phyloP scores from a whole-genome alignment of 352 stramenopile genomes.

The Saprolegnia parasitica region DNA sequence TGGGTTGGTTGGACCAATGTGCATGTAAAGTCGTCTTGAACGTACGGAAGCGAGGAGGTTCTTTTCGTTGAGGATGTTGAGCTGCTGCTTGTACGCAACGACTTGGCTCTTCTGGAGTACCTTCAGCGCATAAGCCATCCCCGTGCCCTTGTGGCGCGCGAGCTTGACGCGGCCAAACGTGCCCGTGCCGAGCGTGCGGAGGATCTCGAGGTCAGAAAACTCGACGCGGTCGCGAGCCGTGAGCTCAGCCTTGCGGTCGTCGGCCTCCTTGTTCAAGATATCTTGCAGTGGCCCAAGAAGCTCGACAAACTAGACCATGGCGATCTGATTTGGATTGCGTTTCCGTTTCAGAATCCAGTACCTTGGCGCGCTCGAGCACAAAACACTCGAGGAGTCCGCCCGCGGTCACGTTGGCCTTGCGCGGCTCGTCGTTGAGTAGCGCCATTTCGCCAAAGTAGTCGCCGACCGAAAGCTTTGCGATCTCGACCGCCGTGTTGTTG shows the following conservation, averaged over 20 bases:
- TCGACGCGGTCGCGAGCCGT: conserved; percentile 32
- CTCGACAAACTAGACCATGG: conserved; percentile 54
- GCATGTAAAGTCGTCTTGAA: too few species aligned
- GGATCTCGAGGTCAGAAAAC: conserved; percentile 47
- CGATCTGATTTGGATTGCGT: neutral
- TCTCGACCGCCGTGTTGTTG: conserved; percentile 30
- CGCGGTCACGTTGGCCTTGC: conserved; percentile 47
- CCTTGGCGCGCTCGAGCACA: conserved; percentile 73
- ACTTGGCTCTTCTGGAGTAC: conserved; percentile 92
- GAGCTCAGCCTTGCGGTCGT: conserved; percentile 43
- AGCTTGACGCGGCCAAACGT: conserved; percentile 95
- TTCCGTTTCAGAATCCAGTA: conserved; percentile 2
- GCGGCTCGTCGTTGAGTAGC: conserved; percentile 32
- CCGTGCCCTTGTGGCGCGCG: conserved; percentile 72
- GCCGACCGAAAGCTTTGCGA: conserved; percentile 46
- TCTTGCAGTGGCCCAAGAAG: conserved; percentile 75
- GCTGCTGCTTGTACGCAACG: conserved; percentile 93
- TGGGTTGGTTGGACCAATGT: conserved; percentile 1
- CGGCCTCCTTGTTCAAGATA: conserved; percentile 58
- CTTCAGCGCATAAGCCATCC: conserved; percentile 89
- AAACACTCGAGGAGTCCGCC: conserved; percentile 80
- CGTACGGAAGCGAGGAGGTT: conserved; percentile 85
- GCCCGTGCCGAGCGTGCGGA: conserved; percentile 89
- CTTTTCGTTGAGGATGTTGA: conserved; percentile 97
- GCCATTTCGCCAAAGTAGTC: conserved; percentile 44